phyloP scores from a whole-genome alignment of 345 rosid genomes.

The Salix udensis region DNA sequence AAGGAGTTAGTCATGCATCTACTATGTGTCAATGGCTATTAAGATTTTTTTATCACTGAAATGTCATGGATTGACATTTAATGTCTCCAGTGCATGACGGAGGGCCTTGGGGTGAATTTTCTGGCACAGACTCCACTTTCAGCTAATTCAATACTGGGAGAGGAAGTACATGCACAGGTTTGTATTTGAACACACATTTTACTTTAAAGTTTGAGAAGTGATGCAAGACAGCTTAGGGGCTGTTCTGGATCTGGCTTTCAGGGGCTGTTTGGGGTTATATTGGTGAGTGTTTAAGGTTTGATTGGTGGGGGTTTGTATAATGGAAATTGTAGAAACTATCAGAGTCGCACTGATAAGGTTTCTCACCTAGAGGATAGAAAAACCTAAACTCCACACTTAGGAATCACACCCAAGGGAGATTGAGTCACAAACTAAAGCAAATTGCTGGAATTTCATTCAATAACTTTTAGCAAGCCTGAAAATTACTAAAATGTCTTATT shows the following conservation, averaged over 20 bases:
- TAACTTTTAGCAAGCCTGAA: not conserved
- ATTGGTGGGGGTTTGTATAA: too few species aligned
- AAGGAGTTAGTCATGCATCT: not conserved
- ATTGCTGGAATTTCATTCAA: not conserved
- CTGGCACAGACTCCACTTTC: conserved; percentile 51
- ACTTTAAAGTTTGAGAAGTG: not conserved
- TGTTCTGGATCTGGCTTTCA: too few species aligned
- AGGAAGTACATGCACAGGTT: conserved; percentile 87
- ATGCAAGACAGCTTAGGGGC: too few species aligned
- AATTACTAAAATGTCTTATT: too few species aligned
- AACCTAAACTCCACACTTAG: not conserved
- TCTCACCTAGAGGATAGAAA: not conserved
- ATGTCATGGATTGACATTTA: conserved; percentile 7
- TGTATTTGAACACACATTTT: conserved; percentile 9
- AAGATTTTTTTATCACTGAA: conserved; percentile 5
- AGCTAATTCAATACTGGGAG: conserved; percentile 54
- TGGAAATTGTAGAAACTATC: not conserved
- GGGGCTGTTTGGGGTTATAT: too few species aligned
- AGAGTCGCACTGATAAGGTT: not conserved
- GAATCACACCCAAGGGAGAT: not conserved
- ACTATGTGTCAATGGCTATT: not conserved
- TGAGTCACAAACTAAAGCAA: not conserved
- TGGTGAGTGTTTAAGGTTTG: too few species aligned
- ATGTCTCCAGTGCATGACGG: conserved; percentile 65
- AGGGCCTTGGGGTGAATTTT: conserved; percentile 68